These are phyloP conservation scores for Canavalia ensiformis DNA, from an alignment of 306 rosid genomes.

Conservation along the genomic window DNA sequence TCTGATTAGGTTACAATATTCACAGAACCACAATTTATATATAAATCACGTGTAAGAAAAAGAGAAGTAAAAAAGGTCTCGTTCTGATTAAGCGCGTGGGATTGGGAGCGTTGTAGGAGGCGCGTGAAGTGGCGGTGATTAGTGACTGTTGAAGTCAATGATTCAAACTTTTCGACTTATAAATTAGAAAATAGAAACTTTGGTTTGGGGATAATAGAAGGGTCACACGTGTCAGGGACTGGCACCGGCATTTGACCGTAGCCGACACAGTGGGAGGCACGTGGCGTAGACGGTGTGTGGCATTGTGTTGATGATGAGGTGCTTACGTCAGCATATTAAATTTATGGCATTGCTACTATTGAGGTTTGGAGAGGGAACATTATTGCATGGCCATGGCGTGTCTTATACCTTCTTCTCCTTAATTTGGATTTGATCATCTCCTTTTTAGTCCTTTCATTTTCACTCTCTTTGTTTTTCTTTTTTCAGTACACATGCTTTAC, in stretches of 20 bases:
- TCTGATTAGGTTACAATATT: neutral
- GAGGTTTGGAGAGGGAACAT: slow-evolving; percentile 19
- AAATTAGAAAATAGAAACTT: slow-evolving; percentile 32
- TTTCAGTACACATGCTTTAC: slow-evolving; percentile 31
- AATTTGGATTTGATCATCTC: slow-evolving; percentile 28
- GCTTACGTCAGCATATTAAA: slow-evolving; percentile 54
- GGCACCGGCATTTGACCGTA: slow-evolving; percentile 91
- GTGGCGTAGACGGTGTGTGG: slow-evolving; percentile 50
- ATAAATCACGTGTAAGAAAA: slow-evolving; percentile 20
- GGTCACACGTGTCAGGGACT: slow-evolving; percentile 61
- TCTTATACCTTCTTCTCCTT: neutral
- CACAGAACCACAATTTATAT: neutral
- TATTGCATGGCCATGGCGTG: slow-evolving; percentile 38
- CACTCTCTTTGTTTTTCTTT: slow-evolving; percentile 22
- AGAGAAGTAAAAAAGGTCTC: neutral
- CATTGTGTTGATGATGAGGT: slow-evolving; percentile 44
- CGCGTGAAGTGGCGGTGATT: slow-evolving; percentile 17
- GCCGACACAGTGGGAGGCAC: slow-evolving; percentile 56
- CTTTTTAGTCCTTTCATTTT: slow-evolving; percentile 45
- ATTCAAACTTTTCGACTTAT: slow-evolving; percentile 57
- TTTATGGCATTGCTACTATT: slow-evolving; percentile 17
- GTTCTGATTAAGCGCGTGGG: neutral
- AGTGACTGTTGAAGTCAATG: slow-evolving; percentile 55
- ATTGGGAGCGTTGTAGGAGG: neutral
- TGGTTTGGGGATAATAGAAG: slow-evolving; percentile 47